phyloP scores from a whole-genome alignment of 2,329 filamentous ascomycete species.

The Alternaria tenuissima region DNA sequence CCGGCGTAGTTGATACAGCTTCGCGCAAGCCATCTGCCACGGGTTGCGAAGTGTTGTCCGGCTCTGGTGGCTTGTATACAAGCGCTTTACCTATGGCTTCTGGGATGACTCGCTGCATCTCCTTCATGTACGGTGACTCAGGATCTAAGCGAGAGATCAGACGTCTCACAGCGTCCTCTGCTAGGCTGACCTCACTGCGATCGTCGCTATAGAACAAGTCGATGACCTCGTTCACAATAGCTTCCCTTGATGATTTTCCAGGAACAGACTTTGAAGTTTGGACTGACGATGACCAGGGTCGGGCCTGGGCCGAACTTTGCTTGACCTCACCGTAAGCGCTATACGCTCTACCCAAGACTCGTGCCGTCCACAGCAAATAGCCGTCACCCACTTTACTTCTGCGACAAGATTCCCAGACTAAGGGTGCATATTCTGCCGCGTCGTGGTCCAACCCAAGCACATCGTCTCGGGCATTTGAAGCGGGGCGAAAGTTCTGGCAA shows the following conservation, averaged over 20 bases:
- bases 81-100: conserved; percentile 42
- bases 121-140: conserved; percentile 35
- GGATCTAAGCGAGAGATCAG: conserved; percentile 39
- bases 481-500: conserved; percentile 75
- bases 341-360: conserved; percentile 81
- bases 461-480: conserved; percentile 67
- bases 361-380: conserved; percentile 85
- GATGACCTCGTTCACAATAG: conserved; percentile 50
- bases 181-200: conserved; percentile 54
- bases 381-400: conserved; percentile 68
- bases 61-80: conserved; percentile 29
- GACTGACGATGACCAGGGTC: conserved; percentile 36
- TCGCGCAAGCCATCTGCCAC: conserved; percentile 25
- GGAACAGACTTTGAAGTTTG: conserved; percentile 30
- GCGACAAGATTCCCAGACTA: conserved; percentile 79
- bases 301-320: conserved; percentile 28
- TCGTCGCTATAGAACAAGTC: conserved; percentile 51
- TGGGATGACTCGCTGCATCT: conserved; percentile 43
- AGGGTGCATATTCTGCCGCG: conserved; percentile 68
- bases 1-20: conserved; percentile 24
- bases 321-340: conserved; percentile 72
- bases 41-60: neutral
- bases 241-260: conserved; percentile 41
- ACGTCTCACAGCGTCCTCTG: conserved; percentile 51
- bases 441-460: conserved; percentile 73